Evolutionary conservation across 805 yeast genomes (phyloP).

Genomic region (Starmerella sirachaensis): DNA sequence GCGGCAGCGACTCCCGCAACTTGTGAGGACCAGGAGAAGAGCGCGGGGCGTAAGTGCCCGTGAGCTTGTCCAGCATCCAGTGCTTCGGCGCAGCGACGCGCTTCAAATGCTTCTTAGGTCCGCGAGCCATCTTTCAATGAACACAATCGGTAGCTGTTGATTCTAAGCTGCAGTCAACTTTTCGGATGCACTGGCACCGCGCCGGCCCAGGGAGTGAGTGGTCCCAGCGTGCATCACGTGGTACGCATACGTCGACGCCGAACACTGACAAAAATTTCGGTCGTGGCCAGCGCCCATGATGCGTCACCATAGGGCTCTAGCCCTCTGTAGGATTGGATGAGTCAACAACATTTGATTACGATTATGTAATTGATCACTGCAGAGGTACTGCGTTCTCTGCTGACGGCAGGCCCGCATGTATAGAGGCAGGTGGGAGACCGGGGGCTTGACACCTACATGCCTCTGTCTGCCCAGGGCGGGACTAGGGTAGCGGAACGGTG

Average conservation of each 20-base stretch:
- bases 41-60: conserved; percentile 99
- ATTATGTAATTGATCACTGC: no score
- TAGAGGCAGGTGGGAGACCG: no score
- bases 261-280: background rate
- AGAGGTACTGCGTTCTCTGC: no score
- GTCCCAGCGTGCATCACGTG: conserved; percentile 17
- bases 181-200: conserved; percentile 6
- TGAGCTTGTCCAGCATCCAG: conserved; percentile 99
- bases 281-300: no score
- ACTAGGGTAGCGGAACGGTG: no score
- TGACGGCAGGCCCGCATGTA: no score
- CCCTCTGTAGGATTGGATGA: no score
- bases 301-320: conserved; percentile 1
- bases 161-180: conserved; percentile 12
- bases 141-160: conserved; percentile 12
- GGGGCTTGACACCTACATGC: no score
- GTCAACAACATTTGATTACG: no score
- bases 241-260: background rate
- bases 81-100: conserved; percentile 99
- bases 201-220: conserved; percentile 14
- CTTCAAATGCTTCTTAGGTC: conserved; percentile 86
- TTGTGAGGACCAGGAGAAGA: conserved; percentile 99
- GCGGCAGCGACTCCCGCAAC: conserved; percentile 95
- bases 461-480: no score
- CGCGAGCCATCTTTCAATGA: conserved; percentile 36